These are phyloP conservation scores for Neonectria hederae DNA, from an alignment of 2,329 filamentous ascomycete genomes.

Conservation along the genomic window DNA sequence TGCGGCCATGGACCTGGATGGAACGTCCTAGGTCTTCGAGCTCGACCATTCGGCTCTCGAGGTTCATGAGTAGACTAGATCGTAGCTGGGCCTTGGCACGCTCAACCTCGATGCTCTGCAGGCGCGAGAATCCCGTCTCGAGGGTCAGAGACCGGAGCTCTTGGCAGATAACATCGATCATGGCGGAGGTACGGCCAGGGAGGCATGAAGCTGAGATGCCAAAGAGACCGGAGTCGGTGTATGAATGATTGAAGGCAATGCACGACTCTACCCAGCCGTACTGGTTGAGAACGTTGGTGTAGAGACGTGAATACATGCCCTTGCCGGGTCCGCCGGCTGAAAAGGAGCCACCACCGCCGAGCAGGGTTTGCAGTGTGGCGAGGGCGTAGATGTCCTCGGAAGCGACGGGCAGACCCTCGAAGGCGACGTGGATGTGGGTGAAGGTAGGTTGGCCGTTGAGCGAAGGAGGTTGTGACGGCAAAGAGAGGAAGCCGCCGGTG, in stretches of 20 bases:
- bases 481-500: slow-evolving; percentile 90
- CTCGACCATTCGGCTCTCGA: slow-evolving; percentile 97
- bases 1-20: slow-evolving; percentile 94
- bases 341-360: slow-evolving; percentile 96
- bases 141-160: slow-evolving; percentile 83
- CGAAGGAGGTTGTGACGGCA: slow-evolving; percentile 82
- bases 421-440: slow-evolving; percentile 94
- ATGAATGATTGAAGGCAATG: slow-evolving; percentile 95
- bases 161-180: slow-evolving; percentile 96
- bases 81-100: slow-evolving; percentile 97
- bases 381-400: slow-evolving; percentile 96
- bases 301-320: slow-evolving; percentile 98
- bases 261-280: slow-evolving; percentile 97
- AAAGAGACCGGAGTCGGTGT: slow-evolving; percentile 94
- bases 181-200: slow-evolving; percentile 78
- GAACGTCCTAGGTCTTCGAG: slow-evolving; percentile 94
- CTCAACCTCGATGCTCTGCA: slow-evolving; percentile 81
- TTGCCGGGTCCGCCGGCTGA: slow-evolving; percentile 96
- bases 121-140: slow-evolving; percentile 75
- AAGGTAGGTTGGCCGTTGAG: slow-evolving; percentile 77
- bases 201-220: slow-evolving; percentile 90
- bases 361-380: slow-evolving; percentile 92
- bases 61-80: slow-evolving; percentile 92
- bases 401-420: slow-evolving; percentile 91
- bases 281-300: slow-evolving; percentile 98